phyloP scores from a whole-genome alignment of 2,329 filamentous ascomycete genomes.

The Diaporthe vaccinii region DNA sequence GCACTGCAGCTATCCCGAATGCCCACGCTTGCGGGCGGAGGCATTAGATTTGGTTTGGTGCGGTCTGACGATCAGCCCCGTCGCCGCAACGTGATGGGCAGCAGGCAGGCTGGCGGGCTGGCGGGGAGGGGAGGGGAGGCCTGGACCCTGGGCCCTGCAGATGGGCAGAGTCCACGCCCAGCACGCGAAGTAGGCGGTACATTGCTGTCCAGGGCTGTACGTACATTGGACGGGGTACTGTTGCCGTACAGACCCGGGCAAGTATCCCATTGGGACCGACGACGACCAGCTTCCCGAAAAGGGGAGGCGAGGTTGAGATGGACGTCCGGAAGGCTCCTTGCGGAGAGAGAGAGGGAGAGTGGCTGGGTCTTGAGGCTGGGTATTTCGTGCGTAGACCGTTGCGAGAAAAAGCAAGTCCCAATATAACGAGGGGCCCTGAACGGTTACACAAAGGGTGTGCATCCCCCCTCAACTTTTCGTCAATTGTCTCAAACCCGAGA shows the following conservation, averaged over 20 bases:
- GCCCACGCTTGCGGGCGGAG: slow-evolving; percentile 35
- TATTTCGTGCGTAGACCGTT: slow-evolving; percentile 36
- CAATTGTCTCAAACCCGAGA: slow-evolving; percentile 39
- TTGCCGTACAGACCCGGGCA: slow-evolving; percentile 23
- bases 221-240: slow-evolving; percentile 23
- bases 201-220: slow-evolving; percentile 14
- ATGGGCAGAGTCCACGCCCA: slow-evolving; percentile 30
- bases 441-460: slow-evolving; percentile 37
- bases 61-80: slow-evolving; percentile 37
- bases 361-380: slow-evolving; percentile 36
- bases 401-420: slow-evolving; percentile 28
- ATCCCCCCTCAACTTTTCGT: slow-evolving; percentile 38
- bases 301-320: slow-evolving; percentile 29
- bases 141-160: slow-evolving; percentile 39
- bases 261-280: slow-evolving; percentile 12
- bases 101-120: neutral
- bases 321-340: slow-evolving; percentile 32
- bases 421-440: slow-evolving; percentile 31
- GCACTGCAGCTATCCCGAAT: slow-evolving; percentile 41
- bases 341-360: slow-evolving; percentile 8
- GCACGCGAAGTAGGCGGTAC: slow-evolving; percentile 34
- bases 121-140: neutral
- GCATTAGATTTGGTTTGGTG: slow-evolving; percentile 39
- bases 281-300: slow-evolving; percentile 29
- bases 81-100: slow-evolving; percentile 37